Percentiles rank a stretch among this genome's conserved stretches.
These are phyloP conservation scores for Knufia petricola DNA, from an alignment of 2,329 filamentous ascomycete species.

Conservation along the genomic window DNA sequence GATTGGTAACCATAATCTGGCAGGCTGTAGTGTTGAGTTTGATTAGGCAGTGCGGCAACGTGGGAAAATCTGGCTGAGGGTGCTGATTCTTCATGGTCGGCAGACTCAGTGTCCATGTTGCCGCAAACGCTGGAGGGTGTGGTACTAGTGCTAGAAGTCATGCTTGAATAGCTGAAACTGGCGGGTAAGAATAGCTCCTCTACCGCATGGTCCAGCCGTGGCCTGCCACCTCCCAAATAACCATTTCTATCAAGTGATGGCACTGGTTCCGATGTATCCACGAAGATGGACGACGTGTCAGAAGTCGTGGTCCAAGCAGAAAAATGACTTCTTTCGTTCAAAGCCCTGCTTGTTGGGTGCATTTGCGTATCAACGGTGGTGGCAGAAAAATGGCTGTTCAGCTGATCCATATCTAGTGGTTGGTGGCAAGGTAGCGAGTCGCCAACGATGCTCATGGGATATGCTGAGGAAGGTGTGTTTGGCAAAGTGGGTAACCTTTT, in stretches of 20 bases:
- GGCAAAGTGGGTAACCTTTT: slow-evolving; percentile 38
- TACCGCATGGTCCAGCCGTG: slow-evolving; percentile 16
- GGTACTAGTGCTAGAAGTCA: slow-evolving; percentile 26
- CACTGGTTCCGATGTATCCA: background rate
- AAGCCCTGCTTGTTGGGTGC: slow-evolving; percentile 11
- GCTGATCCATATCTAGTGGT: slow-evolving; percentile 10
- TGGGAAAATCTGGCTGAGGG: background rate
- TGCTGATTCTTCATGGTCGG: slow-evolving; percentile 8
- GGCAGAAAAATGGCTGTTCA: slow-evolving; percentile 22
- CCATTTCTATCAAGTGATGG: background rate
- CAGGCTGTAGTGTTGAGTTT: slow-evolving; percentile 20
- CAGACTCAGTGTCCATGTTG: slow-evolving; percentile 10
- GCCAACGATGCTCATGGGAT: slow-evolving; percentile 15
- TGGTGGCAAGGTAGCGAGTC: slow-evolving; percentile 8
- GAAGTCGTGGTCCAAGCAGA: slow-evolving; percentile 32
- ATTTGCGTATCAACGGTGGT: slow-evolving; percentile 21
- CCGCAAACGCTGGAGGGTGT: slow-evolving; percentile 15
- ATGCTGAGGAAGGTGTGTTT: slow-evolving; percentile 37
- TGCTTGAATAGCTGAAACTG: slow-evolving; percentile 30
- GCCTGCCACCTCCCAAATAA: background rate
- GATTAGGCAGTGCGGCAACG: background rate
- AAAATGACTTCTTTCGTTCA: slow-evolving; percentile 31
- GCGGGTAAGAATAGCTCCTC: slow-evolving; percentile 20
- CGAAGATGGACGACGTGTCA: slow-evolving; percentile 4
- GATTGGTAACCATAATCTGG: slow-evolving; percentile 16